These are phyloP conservation scores for Xanthoceras sorbifolium DNA, from an alignment of 345 rosid genomes.

Conservation along the genomic window DNA sequence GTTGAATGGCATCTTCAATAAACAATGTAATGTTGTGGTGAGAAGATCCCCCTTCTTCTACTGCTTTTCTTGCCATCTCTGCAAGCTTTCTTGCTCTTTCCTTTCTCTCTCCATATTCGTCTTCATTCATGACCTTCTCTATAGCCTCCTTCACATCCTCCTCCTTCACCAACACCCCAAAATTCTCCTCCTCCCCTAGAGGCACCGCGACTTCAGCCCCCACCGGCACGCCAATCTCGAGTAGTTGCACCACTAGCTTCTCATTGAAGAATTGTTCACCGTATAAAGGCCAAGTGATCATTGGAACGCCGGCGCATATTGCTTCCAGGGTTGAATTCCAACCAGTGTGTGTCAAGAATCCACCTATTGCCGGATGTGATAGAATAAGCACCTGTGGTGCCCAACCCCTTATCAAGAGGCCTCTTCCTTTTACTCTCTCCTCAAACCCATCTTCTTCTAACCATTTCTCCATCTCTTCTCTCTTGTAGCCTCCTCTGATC, in stretches of 20 bases:
- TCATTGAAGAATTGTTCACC: slow-evolving; percentile 43
- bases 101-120: slow-evolving; percentile 30
- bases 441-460: slow-evolving; percentile 40
- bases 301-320: slow-evolving; percentile 37
- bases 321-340: slow-evolving; percentile 65
- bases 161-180: slow-evolving; percentile 25
- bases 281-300: slow-evolving; percentile 42
- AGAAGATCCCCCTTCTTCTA: slow-evolving; percentile 42
- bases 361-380: slow-evolving; percentile 47
- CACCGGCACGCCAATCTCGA: slow-evolving; percentile 40
- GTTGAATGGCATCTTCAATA: slow-evolving; percentile 33
- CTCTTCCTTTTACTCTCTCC: slow-evolving; percentile 41
- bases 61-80: slow-evolving; percentile 34
- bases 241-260: slow-evolving; percentile 40
- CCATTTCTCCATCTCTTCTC: slow-evolving; percentile 37
- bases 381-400: slow-evolving; percentile 54
- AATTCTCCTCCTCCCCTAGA: slow-evolving; percentile 37
- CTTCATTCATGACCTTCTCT: slow-evolving; percentile 23
- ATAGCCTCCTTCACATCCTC: slow-evolving; percentile 25
- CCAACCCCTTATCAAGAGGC: slow-evolving; percentile 56
- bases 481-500: slow-evolving; percentile 26
- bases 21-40: slow-evolving; percentile 23
- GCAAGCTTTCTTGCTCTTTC: slow-evolving; percentile 34
- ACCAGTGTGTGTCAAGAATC: slow-evolving; percentile 61
- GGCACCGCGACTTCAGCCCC: slow-evolving; percentile 34